phyloP scores from a whole-genome alignment of 345 rosid genomes.

The Citrus unshiu region DNA sequence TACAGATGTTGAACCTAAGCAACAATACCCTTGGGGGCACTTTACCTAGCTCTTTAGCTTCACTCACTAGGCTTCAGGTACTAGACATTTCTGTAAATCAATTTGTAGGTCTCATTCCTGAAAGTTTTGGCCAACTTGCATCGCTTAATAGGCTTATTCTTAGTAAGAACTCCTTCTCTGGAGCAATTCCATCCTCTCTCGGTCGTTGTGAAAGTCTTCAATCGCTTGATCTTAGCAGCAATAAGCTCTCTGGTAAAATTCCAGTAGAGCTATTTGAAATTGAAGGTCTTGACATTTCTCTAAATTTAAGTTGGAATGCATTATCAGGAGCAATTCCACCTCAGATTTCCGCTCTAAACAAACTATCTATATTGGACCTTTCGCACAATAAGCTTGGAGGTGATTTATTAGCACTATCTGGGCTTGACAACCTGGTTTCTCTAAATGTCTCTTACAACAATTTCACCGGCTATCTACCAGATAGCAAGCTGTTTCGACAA shows the following conservation, averaged over 20 bases:
- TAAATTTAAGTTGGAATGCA: slow-evolving; percentile 73
- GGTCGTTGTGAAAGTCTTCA: slow-evolving; percentile 58
- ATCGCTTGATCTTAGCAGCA: slow-evolving; percentile 72
- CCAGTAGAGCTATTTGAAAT: slow-evolving; percentile 56
- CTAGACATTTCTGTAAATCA: slow-evolving; percentile 60
- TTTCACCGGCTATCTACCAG: slow-evolving; percentile 74
- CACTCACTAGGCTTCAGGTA: slow-evolving; percentile 55
- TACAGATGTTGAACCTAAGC: slow-evolving; percentile 76
- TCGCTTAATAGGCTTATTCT: slow-evolving; percentile 55
- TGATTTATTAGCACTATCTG: slow-evolving; percentile 43
- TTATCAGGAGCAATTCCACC: slow-evolving; percentile 52
- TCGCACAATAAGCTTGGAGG: slow-evolving; percentile 68
- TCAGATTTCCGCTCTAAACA: slow-evolving; percentile 47
- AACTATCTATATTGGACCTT: slow-evolving; percentile 59
- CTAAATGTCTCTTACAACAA: slow-evolving; percentile 76
- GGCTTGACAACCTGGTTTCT: slow-evolving; percentile 65
- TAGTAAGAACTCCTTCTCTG: slow-evolving; percentile 44
- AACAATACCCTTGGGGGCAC: slow-evolving; percentile 70
- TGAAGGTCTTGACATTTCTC: slow-evolving; percentile 59
- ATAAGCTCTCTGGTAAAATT: slow-evolving; percentile 48
- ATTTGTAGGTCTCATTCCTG: slow-evolving; percentile 47
- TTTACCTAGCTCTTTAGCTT: slow-evolving; percentile 62
- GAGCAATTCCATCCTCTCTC: slow-evolving; percentile 52
- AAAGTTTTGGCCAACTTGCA: slow-evolving; percentile 50
- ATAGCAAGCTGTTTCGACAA: slow-evolving; percentile 62